Evolutionary conservation across 2,329 filamentous ascomycete genomes (phyloP).

Genomic region (Pestalotiopsis sp.): DNA sequence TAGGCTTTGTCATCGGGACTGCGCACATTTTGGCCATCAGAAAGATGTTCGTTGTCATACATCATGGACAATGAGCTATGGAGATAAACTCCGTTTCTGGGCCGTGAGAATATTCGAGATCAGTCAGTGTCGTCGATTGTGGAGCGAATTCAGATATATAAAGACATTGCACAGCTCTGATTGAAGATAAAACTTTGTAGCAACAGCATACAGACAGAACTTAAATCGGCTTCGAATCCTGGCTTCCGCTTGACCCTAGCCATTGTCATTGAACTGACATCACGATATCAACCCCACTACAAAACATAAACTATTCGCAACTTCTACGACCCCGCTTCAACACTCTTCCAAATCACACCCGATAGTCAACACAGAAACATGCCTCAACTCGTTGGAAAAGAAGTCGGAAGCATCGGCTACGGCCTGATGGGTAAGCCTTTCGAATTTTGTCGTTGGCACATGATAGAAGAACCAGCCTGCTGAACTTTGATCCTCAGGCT

Average conservation of each 20-base stretch:
- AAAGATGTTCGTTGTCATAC: not conserved
- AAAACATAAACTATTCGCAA: not conserved
- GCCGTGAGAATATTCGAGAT: not conserved
- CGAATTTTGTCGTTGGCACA: not conserved
- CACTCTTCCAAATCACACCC: no score
- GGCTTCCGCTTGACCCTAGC: not conserved
- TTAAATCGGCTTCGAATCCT: not conserved
- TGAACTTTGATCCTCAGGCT: constrained; percentile 16
- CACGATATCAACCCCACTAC: not conserved
- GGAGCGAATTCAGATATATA: not conserved
- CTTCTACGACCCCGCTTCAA: not conserved
- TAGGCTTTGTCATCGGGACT: not conserved
- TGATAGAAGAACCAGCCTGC: not conserved
- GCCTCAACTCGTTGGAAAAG: constrained; percentile 14
- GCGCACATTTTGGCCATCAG: not conserved
- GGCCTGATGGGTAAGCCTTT: constrained; percentile 15
- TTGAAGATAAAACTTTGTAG: not conserved
- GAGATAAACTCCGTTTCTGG: not conserved
- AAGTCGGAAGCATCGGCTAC: constrained; percentile 16
- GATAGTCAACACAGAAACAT: not conserved
- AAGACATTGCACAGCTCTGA: not conserved
- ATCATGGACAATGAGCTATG: not conserved
- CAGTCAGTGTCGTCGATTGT: not conserved
- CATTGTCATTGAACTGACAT: not conserved
- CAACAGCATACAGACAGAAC: not conserved